Percentiles rank a stretch among this genome's conserved stretches.
phyloP scores from a whole-genome alignment of 1,139 yeast genomes.

The Debaryomycetaceae sp. region DNA sequence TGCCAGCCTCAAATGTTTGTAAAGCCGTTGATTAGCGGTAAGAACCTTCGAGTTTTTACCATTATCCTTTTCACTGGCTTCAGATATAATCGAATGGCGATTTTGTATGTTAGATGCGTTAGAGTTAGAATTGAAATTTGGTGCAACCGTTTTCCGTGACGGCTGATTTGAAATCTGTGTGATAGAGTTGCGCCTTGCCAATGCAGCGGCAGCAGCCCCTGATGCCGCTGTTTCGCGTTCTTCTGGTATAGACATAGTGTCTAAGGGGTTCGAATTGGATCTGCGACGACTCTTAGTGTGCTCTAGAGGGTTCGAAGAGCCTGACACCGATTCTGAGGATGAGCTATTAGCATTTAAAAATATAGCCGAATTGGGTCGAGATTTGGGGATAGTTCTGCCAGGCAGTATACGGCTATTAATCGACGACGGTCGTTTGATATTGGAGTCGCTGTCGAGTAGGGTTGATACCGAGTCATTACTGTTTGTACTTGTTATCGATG shows the following conservation, averaged over 20 bases:
- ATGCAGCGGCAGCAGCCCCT: constrained; percentile 35
- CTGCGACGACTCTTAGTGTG: constrained; percentile 25
- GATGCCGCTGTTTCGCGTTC: constrained; percentile 19
- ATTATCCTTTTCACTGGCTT: constrained; percentile 20
- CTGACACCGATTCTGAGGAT: constrained; percentile 9
- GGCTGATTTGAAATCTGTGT: constrained; percentile 5
- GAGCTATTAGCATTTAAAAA: constrained; percentile 22
- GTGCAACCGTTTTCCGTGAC: constrained; percentile 7
- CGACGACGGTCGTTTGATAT: constrained; percentile 18
- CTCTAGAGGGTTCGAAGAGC: constrained; percentile 4
- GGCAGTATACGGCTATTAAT: constrained; percentile 15
- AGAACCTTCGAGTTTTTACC: constrained; percentile 10
- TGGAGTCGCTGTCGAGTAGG: neutral
- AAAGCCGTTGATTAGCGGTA: constrained; percentile 41
- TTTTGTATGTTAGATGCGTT: constrained; percentile 10
- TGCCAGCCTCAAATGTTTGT: constrained; percentile 38
- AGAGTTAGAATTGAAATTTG: neutral
- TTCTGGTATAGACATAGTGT: constrained; percentile 2
- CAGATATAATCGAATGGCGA: constrained; percentile 16
- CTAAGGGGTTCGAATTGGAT: constrained; percentile 38
- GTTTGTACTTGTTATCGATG: constrained; percentile 25
- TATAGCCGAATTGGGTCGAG: constrained; percentile 27
- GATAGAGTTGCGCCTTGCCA: constrained; percentile 3
- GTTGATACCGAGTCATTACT: constrained; percentile 10
- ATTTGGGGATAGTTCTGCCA: constrained; percentile 11